Conservation (phyloP, 2,329 filamentous ascomycete genomes). For the Cryphonectria japonica region DNA sequence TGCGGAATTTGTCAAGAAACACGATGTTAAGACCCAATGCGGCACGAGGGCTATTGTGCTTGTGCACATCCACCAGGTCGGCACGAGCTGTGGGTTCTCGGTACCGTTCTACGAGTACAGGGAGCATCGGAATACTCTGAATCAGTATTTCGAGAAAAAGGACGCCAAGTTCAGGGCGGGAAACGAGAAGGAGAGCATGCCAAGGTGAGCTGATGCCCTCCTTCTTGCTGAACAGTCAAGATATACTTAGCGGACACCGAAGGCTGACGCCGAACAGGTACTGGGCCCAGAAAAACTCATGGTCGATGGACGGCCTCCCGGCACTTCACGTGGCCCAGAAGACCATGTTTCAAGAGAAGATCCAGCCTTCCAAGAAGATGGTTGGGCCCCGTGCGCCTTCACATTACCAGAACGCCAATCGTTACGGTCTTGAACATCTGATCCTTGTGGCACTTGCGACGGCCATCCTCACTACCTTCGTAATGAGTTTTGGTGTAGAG, state of each 20-base stretch:
- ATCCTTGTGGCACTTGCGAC: constrained; percentile 21
- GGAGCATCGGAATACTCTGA: constrained; percentile 40
- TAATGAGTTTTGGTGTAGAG: constrained; percentile 17
- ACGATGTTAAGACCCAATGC: constrained; percentile 36
- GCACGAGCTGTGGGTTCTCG: constrained; percentile 45
- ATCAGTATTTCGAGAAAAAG: constrained; percentile 40
- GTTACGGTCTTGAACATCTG: constrained; percentile 21
- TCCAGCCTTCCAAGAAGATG: constrained; percentile 46
- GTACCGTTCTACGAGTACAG: constrained; percentile 46
- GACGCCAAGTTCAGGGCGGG: constrained; percentile 38
- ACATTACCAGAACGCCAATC: constrained; percentile 17
- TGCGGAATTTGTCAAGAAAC: constrained; percentile 40
- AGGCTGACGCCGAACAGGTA: constrained; percentile 35
- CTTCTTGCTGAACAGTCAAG: neutral
- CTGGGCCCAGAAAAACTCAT: constrained; percentile 47
- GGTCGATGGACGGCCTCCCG: constrained; percentile 45
- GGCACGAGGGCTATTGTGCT: constrained; percentile 43
- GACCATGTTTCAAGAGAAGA: constrained; percentile 37
- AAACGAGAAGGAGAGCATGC: constrained; percentile 42
- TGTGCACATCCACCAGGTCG: constrained; percentile 45
- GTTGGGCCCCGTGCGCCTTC: constrained; percentile 40
- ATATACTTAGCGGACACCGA: neutral
- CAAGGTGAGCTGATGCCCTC: constrained; percentile 31
- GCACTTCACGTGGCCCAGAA: constrained; percentile 41
- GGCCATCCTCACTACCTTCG: constrained; percentile 19